These are phyloP conservation scores for Agmasoma carcini DNA, from an alignment of 371 early-diverging fungal species.

Conservation along the genomic window DNA sequence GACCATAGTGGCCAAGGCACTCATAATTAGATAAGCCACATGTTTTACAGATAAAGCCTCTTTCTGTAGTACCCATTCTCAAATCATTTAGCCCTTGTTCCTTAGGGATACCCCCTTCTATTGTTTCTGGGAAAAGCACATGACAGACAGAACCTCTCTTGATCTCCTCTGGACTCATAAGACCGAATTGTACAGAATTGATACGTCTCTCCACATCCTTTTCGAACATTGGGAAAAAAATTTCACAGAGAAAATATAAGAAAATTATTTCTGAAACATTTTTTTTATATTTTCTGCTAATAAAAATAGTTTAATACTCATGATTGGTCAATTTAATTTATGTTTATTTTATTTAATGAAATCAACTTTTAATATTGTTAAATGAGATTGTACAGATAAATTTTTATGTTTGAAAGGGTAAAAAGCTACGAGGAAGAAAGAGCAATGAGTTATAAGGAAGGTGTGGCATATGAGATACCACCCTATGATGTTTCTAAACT, in stretches of 20 bases:
- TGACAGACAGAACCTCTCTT: constrained; percentile 82
- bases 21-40: constrained; percentile 83
- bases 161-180: constrained; percentile 54
- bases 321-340: too few species aligned
- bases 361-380: too few species aligned
- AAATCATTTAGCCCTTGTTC: constrained; percentile 81
- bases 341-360: too few species aligned
- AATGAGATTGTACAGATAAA: too few species aligned
- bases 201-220: constrained; percentile 29
- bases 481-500: neutral
- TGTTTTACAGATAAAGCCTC: constrained; percentile 86
- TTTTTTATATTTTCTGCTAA: neutral
- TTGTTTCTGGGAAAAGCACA: constrained; percentile 79
- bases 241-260: too few species aligned
- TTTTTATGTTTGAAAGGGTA: too few species aligned
- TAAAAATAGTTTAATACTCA: neutral
- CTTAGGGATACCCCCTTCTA: constrained; percentile 78
- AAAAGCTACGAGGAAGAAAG: constrained; percentile 7
- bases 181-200: constrained; percentile 69
- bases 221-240: constrained; percentile 34
- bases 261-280: neutral
- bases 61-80: constrained; percentile 92
- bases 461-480: neutral
- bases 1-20: constrained; percentile 96
- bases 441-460: neutral